Evolutionary conservation across 2,329 filamentous ascomycete species (phyloP), one percentile per base, ranked within the genome.

Genomic region (Exophiala bonariae): DNA sequence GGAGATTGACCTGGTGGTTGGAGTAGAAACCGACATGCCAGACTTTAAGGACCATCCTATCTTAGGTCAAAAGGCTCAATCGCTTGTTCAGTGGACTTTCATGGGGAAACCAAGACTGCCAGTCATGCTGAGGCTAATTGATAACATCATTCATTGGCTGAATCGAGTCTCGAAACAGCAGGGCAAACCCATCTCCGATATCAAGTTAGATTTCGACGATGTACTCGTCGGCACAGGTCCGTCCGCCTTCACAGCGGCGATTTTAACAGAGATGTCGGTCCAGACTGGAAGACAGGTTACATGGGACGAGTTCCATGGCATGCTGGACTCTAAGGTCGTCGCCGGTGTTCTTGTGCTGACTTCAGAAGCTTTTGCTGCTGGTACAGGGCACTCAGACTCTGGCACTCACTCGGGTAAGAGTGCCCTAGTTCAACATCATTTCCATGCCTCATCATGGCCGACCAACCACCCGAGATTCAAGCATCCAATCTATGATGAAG

Each of bases 1-100:
- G 13, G 80, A 86, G n/a, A 75, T 87, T 40, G 80, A 86, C 56
- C 79, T 87, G 72, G 79, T 87, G 14, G 77, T 87, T 18, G 82
- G 83, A n/a, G 73, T 87, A 1, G 84, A 87, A 62, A 84, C 87
- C 46, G 84, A 87, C 59, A 77, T 86, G 64, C 84, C 84, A 0
- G 75, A 80, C 4, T 86, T 80, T 66, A 70, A 67, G 13, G 66
- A 80, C 38, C 84, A 87, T 60, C 75, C 81, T 1, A 81, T 87
- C 22, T 71, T 87, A 1, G 83, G 84, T 11, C 76, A 75, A 39
- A 87, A 87, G 65, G 86, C 80, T 26, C 73, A 75, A 55, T 87
- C 83, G 0, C 87, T 88, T 62, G 86, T 83, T 63, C 84, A 87
- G 60, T 88, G 85, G 85, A 87, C 84, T 0, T 85, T 87, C 58